These are phyloP conservation scores for Aspergillus heteromorphus DNA, from an alignment of 495 filamentous ascomycete species.

Conservation along the genomic window DNA sequence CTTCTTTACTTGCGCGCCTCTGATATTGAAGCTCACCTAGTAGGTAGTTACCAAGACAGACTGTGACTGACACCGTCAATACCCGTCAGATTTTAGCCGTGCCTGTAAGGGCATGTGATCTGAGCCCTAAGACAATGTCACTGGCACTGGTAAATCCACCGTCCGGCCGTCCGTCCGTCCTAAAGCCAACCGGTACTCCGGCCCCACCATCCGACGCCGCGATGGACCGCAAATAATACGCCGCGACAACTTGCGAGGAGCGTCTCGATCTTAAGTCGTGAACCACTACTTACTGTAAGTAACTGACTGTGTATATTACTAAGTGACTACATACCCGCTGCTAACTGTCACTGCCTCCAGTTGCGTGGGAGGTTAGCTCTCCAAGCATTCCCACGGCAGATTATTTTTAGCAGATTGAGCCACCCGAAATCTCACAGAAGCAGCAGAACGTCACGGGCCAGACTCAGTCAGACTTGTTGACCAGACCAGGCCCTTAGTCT, in stretches of 20 bases:
- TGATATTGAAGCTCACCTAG: neutral
- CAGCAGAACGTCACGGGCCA: neutral
- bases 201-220: conserved; percentile 36
- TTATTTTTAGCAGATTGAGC: too few relatives aligned
- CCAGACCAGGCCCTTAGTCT: too few relatives aligned
- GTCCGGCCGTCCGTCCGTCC: neutral
- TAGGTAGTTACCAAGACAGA: neutral
- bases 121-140: conserved; percentile 12
- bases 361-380: neutral
- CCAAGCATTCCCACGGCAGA: neutral
- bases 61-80: neutral
- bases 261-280: neutral
- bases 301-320: too few relatives aligned
- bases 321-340: neutral
- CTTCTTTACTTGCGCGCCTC: neutral
- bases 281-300: too few relatives aligned
- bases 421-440: neutral
- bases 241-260: too few relatives aligned
- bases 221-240: neutral
- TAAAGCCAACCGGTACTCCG: conserved; percentile 18
- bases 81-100: conserved; percentile 14
- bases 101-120: conserved; percentile 16
- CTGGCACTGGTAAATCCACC: neutral
- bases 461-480: too few relatives aligned
- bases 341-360: neutral